Base-by-base conservation (phyloP, 139 green algal species). In the Volvox reticuliferus region DNA sequence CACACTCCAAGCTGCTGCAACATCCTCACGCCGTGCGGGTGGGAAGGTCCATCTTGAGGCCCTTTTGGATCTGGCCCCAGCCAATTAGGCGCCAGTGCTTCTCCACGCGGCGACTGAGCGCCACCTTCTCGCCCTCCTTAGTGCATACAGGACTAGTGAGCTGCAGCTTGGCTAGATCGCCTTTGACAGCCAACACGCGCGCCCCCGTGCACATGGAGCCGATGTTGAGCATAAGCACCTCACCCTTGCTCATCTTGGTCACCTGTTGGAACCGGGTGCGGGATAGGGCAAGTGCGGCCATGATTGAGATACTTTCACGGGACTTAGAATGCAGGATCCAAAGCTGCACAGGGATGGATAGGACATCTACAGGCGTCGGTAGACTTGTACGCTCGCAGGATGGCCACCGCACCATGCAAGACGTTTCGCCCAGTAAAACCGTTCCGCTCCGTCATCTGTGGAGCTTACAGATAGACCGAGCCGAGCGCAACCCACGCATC, bases 201-300 rank as follows among this genome's bases (percentile, higher is more conserved):
- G 98, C 98, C 50, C 98, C 98, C 21, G 98, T 99, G 94, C 97
- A 99, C 98, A 99, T 99, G 78, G 97, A 99, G 30, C 98, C 98
- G 90, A 99, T 99, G 95, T 99, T 99, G 89, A 99, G 96, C 98
- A 99, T 99, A 65, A 99, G 96, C 92, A 99, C 97, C 96, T 99
- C 98, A 86, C 96, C 96, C 97, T 99, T 99, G 89, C 88, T 94
- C 79, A 99, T 95, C 96, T 99, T 99, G 71, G 93, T 94, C 61
- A 99, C 92, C 93, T 95, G 88, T 0, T n/a, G 1, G 71, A 35
- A 55, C 44, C 44, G 5, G 65, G 65, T 73, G 65, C 24, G 65
- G 65, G 12, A 28, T 5, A 24, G 9, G 65, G 65, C 44, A 55
- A 55, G 44, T 55, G 44, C 44, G 44, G 44, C 44, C 44, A 55